phyloP scores from a whole-genome alignment of 495 filamentous ascomycete species.

The Parmelia sp. region DNA sequence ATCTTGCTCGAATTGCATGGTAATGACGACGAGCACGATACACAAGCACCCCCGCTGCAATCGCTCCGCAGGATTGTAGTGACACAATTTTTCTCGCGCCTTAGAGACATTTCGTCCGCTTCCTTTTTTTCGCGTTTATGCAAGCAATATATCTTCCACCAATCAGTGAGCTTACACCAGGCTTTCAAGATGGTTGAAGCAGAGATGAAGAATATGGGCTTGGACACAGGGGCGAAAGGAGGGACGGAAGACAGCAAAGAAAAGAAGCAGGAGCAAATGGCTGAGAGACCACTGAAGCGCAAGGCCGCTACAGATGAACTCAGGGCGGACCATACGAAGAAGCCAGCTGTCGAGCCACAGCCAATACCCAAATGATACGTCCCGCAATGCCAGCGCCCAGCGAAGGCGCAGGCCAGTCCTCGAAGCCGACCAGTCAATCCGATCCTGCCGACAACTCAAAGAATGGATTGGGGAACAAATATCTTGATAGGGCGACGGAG shows the following conservation, averaged over 20 bases:
- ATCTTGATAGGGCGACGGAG: constrained; percentile 79
- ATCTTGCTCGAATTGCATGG: not conserved
- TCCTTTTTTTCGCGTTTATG: not conserved
- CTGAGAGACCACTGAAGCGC: no score
- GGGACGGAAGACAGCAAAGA: no score
- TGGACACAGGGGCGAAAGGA: no score
- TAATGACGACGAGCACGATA: not conserved
- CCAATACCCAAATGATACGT: no score
- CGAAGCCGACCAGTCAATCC: no score
- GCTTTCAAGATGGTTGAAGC: no score
- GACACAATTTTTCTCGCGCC: not conserved
- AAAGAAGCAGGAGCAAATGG: no score
- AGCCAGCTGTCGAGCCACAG: no score
- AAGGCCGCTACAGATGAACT: not conserved
- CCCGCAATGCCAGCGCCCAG: no score
- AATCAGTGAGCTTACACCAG: not conserved
- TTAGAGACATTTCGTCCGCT: not conserved
- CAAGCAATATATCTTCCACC: not conserved
- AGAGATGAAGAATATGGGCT: no score
- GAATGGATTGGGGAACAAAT: constrained; percentile 92
- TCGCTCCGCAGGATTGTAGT: not conserved
- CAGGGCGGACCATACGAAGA: not conserved
- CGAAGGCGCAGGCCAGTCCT: no score
- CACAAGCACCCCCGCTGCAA: not conserved
- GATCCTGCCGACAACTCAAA: no score